These are phyloP conservation scores for Scedosporium apiospermum DNA, from an alignment of 2,329 filamentous ascomycete genomes.

Conservation along the genomic window DNA sequence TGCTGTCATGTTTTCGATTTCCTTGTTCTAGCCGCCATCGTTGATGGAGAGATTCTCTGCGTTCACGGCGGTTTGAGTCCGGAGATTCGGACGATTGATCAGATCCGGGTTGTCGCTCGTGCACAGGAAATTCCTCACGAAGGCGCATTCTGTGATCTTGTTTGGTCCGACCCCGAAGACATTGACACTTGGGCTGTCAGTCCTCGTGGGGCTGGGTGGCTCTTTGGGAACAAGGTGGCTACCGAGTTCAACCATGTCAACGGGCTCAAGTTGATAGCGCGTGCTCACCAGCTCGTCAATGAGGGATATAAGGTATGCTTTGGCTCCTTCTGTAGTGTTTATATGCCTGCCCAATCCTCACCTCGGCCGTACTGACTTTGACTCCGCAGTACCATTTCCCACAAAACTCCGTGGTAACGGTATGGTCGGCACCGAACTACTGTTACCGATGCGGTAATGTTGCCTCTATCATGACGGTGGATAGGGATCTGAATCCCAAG, in stretches of 20 bases:
- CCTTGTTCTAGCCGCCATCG: slow-evolving; percentile 89
- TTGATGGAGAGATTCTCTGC: slow-evolving; percentile 96
- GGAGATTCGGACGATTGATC: slow-evolving; percentile 93
- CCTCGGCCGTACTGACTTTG: slow-evolving; percentile 16
- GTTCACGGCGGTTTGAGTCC: slow-evolving; percentile 87
- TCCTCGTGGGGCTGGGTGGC: slow-evolving; percentile 91
- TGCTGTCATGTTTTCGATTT: slow-evolving; percentile 99
- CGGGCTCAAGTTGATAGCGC: slow-evolving; percentile 86
- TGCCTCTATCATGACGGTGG: slow-evolving; percentile 90
- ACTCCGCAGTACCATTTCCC: slow-evolving; percentile 71
- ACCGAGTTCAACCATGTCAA: slow-evolving; percentile 98
- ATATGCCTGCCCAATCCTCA: neutral
- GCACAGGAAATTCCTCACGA: slow-evolving; percentile 98
- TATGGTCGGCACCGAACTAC: slow-evolving; percentile 96
- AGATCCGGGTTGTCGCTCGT: slow-evolving; percentile 96
- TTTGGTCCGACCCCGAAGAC: slow-evolving; percentile 97
- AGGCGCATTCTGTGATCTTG: slow-evolving; percentile 94
- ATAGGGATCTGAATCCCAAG: slow-evolving; percentile 73
- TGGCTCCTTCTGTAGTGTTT: neutral
- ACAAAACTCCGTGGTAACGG: slow-evolving; percentile 91
- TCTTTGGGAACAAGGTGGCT: slow-evolving; percentile 95
- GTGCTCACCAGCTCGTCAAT: slow-evolving; percentile 96
- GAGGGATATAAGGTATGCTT: slow-evolving; percentile 82
- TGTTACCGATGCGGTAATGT: slow-evolving; percentile 94
- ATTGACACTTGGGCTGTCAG: slow-evolving; percentile 94